Evolutionary conservation across 2,329 filamentous ascomycete species (phyloP).

Genomic region (Ascochyta koolunga): DNA sequence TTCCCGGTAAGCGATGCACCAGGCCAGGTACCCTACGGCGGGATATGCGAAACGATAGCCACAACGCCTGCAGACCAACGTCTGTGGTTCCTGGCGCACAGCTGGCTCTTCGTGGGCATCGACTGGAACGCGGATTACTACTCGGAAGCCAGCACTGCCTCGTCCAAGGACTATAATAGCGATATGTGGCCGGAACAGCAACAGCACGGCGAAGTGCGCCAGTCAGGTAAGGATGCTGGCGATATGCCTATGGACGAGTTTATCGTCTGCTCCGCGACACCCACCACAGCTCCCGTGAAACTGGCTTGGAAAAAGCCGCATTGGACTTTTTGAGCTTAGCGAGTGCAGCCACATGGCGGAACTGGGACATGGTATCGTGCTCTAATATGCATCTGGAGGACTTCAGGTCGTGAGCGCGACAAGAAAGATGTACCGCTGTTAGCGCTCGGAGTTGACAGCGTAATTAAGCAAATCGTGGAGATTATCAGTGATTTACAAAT

Average conservation of each 20-base stretch:
- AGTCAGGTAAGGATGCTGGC: neutral
- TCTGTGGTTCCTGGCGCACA: slow-evolving; percentile 16
- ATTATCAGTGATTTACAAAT: neutral
- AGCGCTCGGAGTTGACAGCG: too few relatives aligned
- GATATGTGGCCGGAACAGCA: neutral
- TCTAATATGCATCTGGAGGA: too few relatives aligned
- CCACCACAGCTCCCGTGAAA: neutral
- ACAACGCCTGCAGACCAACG: slow-evolving; percentile 9
- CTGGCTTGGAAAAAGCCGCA: slow-evolving; percentile 7
- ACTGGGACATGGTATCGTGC: too few relatives aligned
- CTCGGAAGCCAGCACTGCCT: slow-evolving; percentile 2
- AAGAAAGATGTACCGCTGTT: too few relatives aligned
- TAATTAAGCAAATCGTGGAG: too few relatives aligned
- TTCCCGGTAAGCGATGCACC: slow-evolving; percentile 7
- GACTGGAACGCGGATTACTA: slow-evolving; percentile 16
- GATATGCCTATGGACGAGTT: neutral
- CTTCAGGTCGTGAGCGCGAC: too few relatives aligned
- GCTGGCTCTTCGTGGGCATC: slow-evolving; percentile 16
- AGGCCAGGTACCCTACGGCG: slow-evolving; percentile 8
- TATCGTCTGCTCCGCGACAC: neutral
- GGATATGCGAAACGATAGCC: slow-evolving; percentile 10
- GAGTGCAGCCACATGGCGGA: too few relatives aligned
- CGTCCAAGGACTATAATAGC: neutral
- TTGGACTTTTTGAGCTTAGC: neutral
- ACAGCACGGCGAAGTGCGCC: neutral